phyloP scores from a whole-genome alignment of 73 alveolate species.

The Tetrahymena malaccensis region DNA sequence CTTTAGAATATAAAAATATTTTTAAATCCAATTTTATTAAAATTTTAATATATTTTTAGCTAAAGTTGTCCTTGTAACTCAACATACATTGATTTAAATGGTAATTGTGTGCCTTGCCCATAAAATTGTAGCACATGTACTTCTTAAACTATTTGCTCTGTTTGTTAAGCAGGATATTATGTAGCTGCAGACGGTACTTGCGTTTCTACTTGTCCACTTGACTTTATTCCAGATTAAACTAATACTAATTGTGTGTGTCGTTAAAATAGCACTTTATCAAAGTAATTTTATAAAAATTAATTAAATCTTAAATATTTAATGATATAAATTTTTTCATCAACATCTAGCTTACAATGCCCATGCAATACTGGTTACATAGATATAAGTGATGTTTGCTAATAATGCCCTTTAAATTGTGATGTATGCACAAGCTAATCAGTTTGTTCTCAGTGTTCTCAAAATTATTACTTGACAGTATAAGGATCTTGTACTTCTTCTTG shows the following conservation, averaged over 20 bases:
- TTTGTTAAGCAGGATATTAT: background rate
- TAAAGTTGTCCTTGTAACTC: background rate
- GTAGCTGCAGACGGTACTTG: background rate
- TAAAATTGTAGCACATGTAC: background rate
- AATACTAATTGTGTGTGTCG: background rate
- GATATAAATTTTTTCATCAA: too few relatives aligned
- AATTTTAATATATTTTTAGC: background rate
- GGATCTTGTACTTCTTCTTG: background rate
- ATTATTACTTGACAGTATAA: background rate
- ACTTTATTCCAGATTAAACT: background rate
- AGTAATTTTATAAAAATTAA: background rate
- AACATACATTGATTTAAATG: background rate
- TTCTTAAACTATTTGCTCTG: background rate
- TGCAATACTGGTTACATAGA: background rate
- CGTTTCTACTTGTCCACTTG: background rate
- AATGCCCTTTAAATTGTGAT: background rate
- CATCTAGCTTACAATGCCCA: background rate
- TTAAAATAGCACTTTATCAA: background rate
- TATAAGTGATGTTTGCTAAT: background rate
- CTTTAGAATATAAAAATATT: too few relatives aligned
- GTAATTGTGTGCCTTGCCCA: background rate
- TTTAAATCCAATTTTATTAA: too few relatives aligned
- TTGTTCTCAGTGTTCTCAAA: background rate
- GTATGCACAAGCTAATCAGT: background rate
- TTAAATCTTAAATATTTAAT: too few relatives aligned